Conservation (phyloP, 768 basidiomycete genomes). For the Termitomyces sp. region DNA sequence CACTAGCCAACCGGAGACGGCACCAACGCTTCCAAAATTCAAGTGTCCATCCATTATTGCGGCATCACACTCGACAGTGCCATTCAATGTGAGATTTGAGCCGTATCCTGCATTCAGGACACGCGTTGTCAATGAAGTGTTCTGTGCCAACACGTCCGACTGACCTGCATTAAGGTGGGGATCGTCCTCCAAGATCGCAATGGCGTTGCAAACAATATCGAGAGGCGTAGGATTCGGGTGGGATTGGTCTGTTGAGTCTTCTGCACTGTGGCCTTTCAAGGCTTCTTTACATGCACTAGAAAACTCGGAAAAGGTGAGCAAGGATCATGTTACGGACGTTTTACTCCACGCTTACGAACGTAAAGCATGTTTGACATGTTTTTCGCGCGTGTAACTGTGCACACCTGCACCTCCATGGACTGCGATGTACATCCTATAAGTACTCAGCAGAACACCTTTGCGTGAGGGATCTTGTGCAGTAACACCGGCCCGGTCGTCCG, state of each 20-base stretch:
- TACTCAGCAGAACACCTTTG: not conserved
- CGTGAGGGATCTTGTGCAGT: too few relatives aligned
- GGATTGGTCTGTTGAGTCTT: not conserved
- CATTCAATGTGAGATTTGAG: slow-evolving; percentile 73
- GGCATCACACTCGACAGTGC: slow-evolving; percentile 80
- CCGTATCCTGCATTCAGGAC: slow-evolving; percentile 50
- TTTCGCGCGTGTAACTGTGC: slow-evolving; percentile 48
- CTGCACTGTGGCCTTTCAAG: slow-evolving; percentile 15
- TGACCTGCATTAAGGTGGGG: slow-evolving; percentile 67
- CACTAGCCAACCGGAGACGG: slow-evolving; percentile 47
- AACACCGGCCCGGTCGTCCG: too few relatives aligned
- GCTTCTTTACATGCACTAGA: slow-evolving; percentile 52
- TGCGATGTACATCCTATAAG: slow-evolving; percentile 39
- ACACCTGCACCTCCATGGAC: slow-evolving; percentile 80
- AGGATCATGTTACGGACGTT: not conserved
- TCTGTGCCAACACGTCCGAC: not conserved
- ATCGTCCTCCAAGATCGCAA: slow-evolving; percentile 63
- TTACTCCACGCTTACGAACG: slow-evolving; percentile 38
- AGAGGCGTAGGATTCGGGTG: slow-evolving; percentile 26
- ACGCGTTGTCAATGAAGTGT: not conserved
- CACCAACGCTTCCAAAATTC: slow-evolving; percentile 70
- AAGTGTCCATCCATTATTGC: slow-evolving; percentile 55
- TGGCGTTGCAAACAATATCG: slow-evolving; percentile 49
- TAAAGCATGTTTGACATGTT: slow-evolving; percentile 51
- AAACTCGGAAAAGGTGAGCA: not conserved